Evolutionary conservation across 805 yeast genomes (phyloP).

Genomic region (Tetrapisispora namnaoensis): DNA sequence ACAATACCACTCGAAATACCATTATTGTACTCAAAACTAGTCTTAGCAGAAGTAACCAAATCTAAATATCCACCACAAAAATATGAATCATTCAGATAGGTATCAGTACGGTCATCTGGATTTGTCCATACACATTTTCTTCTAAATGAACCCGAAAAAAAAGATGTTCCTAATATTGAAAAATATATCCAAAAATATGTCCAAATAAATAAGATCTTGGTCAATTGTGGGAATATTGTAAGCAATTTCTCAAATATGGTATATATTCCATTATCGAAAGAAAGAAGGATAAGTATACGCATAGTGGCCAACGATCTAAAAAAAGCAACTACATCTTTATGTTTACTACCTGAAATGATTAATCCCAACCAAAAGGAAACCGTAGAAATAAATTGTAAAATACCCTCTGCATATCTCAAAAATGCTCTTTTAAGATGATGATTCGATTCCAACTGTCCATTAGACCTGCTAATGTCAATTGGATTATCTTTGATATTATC

Average conservation of each 20-base stretch:
- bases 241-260: background rate
- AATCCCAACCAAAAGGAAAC: background rate
- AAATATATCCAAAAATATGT: constrained; percentile 1
- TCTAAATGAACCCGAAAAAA: constrained; percentile 1
- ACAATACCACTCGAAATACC: background rate
- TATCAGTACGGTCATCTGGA: constrained; percentile 1
- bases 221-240: background rate
- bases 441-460: background rate
- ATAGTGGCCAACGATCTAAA: background rate
- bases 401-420: background rate
- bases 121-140: constrained; percentile 3
- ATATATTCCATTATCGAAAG: background rate
- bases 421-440: background rate
- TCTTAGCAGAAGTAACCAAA: background rate
- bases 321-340: background rate
- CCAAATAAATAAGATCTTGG: background rate
- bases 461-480: background rate
- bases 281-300: background rate
- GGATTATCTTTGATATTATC: background rate
- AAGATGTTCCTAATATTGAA: background rate
- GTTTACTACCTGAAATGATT: background rate
- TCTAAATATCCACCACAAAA: constrained; percentile 1
- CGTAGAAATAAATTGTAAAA: background rate
- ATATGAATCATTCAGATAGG: background rate
- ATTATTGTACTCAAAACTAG: background rate